Conservation (phyloP, 2,329 filamentous ascomycete genomes). For the Tolypocladium inflatum region DNA sequence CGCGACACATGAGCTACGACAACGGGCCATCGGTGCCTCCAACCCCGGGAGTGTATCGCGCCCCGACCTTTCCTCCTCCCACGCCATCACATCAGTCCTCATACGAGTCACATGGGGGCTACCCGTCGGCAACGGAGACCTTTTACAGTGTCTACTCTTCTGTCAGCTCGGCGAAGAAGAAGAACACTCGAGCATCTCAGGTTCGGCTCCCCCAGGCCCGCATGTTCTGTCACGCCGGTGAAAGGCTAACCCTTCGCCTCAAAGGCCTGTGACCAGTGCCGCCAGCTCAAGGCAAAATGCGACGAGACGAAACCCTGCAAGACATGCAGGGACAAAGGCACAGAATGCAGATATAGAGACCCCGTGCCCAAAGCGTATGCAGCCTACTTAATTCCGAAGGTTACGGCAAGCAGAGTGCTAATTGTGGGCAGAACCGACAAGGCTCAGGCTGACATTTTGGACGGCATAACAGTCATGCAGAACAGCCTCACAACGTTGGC, state of each 20-base stretch:
- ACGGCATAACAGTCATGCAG: conserved; percentile 37
- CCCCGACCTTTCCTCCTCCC: conserved; percentile 29
- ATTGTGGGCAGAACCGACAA: conserved; percentile 42
- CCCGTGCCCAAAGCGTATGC: conserved; percentile 78
- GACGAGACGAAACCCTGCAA: conserved; percentile 79
- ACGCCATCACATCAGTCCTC: conserved; percentile 28
- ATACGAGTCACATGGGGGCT: conserved; percentile 25
- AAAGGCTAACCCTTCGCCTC: conserved; percentile 6
- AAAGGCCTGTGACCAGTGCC: conserved; percentile 84
- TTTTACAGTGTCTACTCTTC: conserved; percentile 33
- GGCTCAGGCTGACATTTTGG: conserved; percentile 49
- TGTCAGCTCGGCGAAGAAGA: conserved; percentile 40
- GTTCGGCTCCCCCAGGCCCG: conserved; percentile 19
- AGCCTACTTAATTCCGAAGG: background rate
- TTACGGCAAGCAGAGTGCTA: conserved; percentile 1
- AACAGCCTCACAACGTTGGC: conserved; percentile 25
- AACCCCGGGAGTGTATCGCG: conserved; percentile 32
- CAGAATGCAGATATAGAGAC: conserved; percentile 81
- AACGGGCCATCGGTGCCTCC: conserved; percentile 34
- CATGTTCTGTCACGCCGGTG: background rate
- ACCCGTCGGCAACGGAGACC: conserved; percentile 22
- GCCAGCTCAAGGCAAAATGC: conserved; percentile 82
- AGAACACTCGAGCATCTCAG: conserved; percentile 57
- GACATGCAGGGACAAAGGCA: conserved; percentile 78
- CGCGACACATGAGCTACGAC: conserved; percentile 46